These are phyloP conservation scores for Fusarium miscanthi DNA, from an alignment of 2,329 filamentous ascomycete genomes.

Conservation along the genomic window DNA sequence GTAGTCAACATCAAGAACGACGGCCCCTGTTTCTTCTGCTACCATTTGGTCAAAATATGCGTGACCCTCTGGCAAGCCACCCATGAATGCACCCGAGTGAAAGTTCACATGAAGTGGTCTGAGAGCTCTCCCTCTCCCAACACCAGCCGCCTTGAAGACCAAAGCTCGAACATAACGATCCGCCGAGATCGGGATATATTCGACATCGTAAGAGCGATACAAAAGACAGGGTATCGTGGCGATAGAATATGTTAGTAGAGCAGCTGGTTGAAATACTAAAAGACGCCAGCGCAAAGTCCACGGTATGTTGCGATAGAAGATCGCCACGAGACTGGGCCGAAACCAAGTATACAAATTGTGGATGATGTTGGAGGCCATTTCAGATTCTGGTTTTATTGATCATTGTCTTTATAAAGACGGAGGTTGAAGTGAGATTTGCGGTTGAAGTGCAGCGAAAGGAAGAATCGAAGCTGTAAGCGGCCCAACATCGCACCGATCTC, in stretches of 20 bases:
- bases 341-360: slow-evolving; percentile 37
- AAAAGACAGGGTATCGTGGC: slow-evolving; percentile 52
- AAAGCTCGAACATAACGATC: slow-evolving; percentile 47
- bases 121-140: slow-evolving; percentile 33
- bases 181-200: slow-evolving; percentile 48
- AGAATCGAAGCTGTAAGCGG: slow-evolving; percentile 17
- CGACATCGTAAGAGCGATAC: slow-evolving; percentile 48
- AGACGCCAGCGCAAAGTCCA: slow-evolving; percentile 56
- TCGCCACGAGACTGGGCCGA: slow-evolving; percentile 48
- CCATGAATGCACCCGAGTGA: slow-evolving; percentile 58
- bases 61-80: slow-evolving; percentile 55
- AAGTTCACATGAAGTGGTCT: slow-evolving; percentile 58
- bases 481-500: slow-evolving; percentile 13
- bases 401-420: fast-evolving
- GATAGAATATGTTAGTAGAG: slow-evolving; percentile 52
- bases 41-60: slow-evolving; percentile 50
- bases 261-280: slow-evolving; percentile 56
- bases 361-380: slow-evolving; percentile 10
- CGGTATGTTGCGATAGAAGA: slow-evolving; percentile 52
- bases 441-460: not conserved
- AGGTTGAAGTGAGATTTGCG: not conserved
- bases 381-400: fast-evolving
- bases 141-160: slow-evolving; percentile 48
- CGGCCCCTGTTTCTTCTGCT: slow-evolving; percentile 53
- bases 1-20: slow-evolving; percentile 63